Evolutionary conservation across 192 early-diverging fungal species (phyloP).

Genomic region (Linderina pennispora): DNA sequence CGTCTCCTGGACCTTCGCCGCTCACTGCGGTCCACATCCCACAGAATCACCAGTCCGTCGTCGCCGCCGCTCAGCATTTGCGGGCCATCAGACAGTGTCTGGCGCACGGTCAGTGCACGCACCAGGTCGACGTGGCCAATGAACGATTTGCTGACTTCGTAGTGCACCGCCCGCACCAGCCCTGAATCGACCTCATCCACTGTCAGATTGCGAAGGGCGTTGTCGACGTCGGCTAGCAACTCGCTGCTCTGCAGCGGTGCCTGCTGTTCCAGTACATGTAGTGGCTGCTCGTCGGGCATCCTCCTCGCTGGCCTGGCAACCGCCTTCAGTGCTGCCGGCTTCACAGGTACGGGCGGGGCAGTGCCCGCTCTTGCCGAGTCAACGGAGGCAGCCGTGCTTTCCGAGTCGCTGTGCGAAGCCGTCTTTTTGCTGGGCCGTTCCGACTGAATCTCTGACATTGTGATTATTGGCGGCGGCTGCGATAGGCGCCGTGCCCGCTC

Average conservation of each 20-base stretch:
- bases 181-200: conserved; percentile 18
- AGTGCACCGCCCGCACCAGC: not conserved
- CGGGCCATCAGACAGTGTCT: not conserved
- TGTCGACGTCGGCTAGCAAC: too few relatives aligned
- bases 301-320: too few relatives aligned
- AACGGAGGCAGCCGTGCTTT: too few relatives aligned
- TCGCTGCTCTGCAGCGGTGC: too few relatives aligned
- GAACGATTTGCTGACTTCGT: conserved; percentile 11
- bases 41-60: conserved; percentile 37
- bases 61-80: conserved; percentile 30
- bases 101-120: conserved; percentile 10
- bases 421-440: too few relatives aligned
- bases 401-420: too few relatives aligned
- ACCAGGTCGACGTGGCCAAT: conserved; percentile 36
- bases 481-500: too few relatives aligned
- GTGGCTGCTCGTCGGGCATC: too few relatives aligned
- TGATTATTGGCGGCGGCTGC: not conserved
- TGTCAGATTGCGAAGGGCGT: conserved; percentile 2
- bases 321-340: too few relatives aligned
- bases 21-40: conserved; percentile 23
- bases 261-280: too few relatives aligned
- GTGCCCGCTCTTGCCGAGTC: too few relatives aligned
- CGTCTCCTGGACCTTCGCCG: conserved; percentile 1
- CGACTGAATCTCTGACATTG: not conserved
- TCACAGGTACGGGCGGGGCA: too few relatives aligned